These are phyloP conservation scores for Cymodocea nodosa DNA, from an alignment of 116 monocot genomes.

Conservation along the genomic window DNA sequence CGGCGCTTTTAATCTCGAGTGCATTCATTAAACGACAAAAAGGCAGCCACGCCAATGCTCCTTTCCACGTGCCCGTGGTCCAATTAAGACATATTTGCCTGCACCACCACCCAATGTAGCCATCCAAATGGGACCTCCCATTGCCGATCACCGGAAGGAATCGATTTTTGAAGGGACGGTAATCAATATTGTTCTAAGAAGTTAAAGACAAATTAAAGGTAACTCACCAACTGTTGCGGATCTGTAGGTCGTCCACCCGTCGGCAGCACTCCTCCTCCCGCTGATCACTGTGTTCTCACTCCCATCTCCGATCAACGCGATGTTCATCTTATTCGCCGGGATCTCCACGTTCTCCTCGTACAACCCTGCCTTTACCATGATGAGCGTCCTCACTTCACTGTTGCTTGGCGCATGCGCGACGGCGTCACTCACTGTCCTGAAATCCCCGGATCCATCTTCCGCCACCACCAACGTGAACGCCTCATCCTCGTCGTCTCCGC, in stretches of 20 bases:
- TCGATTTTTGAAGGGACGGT: too few relatives aligned
- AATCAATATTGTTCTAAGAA: too few relatives aligned
- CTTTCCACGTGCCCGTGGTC: too few relatives aligned
- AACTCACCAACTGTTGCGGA: conserved; percentile 34
- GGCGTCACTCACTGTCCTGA: conserved; percentile 45
- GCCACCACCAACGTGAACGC: conserved; percentile 50
- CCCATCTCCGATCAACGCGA: conserved; percentile 67
- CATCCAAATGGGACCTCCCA: too few relatives aligned
- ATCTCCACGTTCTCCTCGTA: conserved; percentile 82
- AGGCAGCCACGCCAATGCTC: too few relatives aligned
- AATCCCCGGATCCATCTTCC: conserved; percentile 64
- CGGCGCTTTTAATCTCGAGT: too few relatives aligned
- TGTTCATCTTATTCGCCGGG: conserved; percentile 56
- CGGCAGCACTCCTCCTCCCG: conserved; percentile 47
- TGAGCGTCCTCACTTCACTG: conserved; percentile 38
- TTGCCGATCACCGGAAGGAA: too few relatives aligned
- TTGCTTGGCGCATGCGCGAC: conserved; percentile 45
- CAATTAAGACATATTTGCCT: too few relatives aligned
- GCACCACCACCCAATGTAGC: too few relatives aligned
- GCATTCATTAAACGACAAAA: too few relatives aligned
- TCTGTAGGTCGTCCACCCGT: conserved; percentile 81
- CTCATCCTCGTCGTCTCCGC: conserved; percentile 20
- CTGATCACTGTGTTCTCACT: conserved; percentile 51
- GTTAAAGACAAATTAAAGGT: too few relatives aligned
- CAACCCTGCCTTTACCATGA: conserved; percentile 40